Percentiles rank a stretch among this genome's conserved stretches.
Conservation (phyloP, 768 basidiomycete species). For the Mycena latifolia region DNA sequence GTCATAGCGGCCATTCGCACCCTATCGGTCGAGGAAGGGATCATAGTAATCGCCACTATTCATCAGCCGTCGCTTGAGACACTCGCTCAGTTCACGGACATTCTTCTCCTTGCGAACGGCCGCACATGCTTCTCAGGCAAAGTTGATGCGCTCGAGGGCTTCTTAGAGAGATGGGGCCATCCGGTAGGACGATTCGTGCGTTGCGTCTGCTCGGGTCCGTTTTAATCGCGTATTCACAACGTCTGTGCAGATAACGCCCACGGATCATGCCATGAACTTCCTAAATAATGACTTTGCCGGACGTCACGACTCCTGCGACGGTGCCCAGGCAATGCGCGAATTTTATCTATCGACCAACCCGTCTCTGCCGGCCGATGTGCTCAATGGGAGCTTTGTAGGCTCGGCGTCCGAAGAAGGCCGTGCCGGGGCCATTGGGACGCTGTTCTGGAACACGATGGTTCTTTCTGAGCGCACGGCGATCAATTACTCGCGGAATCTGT, state of each 20-base stretch:
- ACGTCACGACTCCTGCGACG: constrained; percentile 33
- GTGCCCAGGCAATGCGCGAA: constrained; percentile 46
- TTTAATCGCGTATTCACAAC: background rate
- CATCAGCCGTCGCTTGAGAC: constrained; percentile 77
- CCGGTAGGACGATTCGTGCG: constrained; percentile 53
- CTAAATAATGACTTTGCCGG: constrained; percentile 61
- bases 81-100: constrained; percentile 68
- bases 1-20: constrained; percentile 59
- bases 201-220: background rate
- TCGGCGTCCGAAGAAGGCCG: constrained; percentile 39
- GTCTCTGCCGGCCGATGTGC: background rate
- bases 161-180: constrained; percentile 55
- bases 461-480: constrained; percentile 60
- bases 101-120: constrained; percentile 70
- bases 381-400: background rate
- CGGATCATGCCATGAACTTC: constrained; percentile 72
- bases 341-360: constrained; percentile 47
- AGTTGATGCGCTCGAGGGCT: constrained; percentile 54
- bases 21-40: constrained; percentile 59
- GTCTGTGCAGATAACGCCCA: constrained; percentile 57
- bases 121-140: constrained; percentile 56
- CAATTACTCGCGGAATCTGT: constrained; percentile 66
- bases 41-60: constrained; percentile 73
- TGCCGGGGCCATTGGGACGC: constrained; percentile 44
- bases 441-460: constrained; percentile 58